These are phyloP conservation scores for Candida tetrigidarum DNA, from an alignment of 1,139 yeast species.

Conservation along the genomic window DNA sequence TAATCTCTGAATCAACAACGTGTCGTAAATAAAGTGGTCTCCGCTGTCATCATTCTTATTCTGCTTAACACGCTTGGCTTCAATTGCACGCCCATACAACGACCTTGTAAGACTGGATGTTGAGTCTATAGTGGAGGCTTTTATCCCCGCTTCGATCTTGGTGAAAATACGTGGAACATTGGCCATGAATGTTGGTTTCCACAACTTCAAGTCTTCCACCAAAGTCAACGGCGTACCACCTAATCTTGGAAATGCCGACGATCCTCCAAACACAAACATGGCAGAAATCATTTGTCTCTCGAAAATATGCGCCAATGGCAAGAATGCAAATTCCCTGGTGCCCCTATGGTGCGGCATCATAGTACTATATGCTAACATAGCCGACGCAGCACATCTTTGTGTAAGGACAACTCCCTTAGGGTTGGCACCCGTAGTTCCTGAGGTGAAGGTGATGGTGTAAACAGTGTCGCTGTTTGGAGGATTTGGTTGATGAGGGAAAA, in stretches of 20 bases:
- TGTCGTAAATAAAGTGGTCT: conserved; percentile 47
- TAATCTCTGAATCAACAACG: conserved; percentile 52
- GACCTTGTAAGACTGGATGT: conserved; percentile 21
- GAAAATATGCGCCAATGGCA: conserved; percentile 45
- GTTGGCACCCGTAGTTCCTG: conserved; percentile 46
- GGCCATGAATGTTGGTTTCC: conserved; percentile 56
- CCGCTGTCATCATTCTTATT: conserved; percentile 28
- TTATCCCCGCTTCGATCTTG: conserved; percentile 58
- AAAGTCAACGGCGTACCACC: conserved; percentile 49
- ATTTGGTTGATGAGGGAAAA: conserved; percentile 27
- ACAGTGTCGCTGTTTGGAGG: conserved; percentile 34
- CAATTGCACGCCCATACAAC: conserved; percentile 23
- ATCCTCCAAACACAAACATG: conserved; percentile 37
- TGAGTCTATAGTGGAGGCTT: conserved; percentile 38
- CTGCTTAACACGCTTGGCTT: conserved; percentile 25
- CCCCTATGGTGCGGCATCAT: conserved; percentile 18
- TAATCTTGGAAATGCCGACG: conserved; percentile 48
- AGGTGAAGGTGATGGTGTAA: conserved; percentile 45
- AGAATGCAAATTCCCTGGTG: conserved; percentile 27
- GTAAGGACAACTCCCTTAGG: conserved; percentile 46
- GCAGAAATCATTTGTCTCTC: conserved; percentile 39
- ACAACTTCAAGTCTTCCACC: conserved; percentile 57
- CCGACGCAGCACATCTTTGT: conserved; percentile 34
- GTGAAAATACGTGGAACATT: conserved; percentile 72
- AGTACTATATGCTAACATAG: conserved; percentile 15